These are phyloP conservation scores for Gracilariopsis chorda DNA, from an alignment of 23 red algal genomes.

Conservation along the genomic window DNA sequence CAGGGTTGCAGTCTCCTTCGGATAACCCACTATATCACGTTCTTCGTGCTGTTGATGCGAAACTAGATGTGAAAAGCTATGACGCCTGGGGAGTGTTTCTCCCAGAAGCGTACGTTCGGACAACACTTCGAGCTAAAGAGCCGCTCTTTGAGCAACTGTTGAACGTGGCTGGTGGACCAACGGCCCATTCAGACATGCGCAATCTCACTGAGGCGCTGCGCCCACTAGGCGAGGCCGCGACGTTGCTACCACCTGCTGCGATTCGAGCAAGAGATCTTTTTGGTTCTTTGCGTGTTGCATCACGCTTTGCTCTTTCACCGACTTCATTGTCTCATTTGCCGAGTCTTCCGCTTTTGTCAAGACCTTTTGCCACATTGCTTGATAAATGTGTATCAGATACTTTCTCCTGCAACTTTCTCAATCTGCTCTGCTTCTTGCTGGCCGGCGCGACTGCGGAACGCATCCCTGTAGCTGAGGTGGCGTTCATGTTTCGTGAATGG, in stretches of 20 bases:
- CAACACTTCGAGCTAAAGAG: background rate
- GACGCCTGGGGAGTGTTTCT: constrained; percentile 53
- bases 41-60: constrained; percentile 30
- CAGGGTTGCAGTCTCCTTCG: constrained; percentile 48
- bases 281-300: constrained; percentile 42
- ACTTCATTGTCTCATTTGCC: background rate
- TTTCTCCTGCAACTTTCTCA: constrained; percentile 65
- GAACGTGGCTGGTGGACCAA: background rate
- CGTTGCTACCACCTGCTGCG: constrained; percentile 46
- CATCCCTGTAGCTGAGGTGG: constrained; percentile 80
- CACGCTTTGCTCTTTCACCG: background rate
- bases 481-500: constrained; percentile 79
- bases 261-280: constrained; percentile 39
- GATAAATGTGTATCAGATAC: constrained; percentile 44
- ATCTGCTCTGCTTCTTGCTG: constrained; percentile 87
- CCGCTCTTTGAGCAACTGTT: constrained; percentile 41
- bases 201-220: constrained; percentile 21
- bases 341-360: constrained; percentile 9
- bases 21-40: constrained; percentile 58
- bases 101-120: constrained; percentile 13
- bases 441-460: constrained; percentile 51
- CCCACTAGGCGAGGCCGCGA: constrained; percentile 21
- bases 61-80: constrained; percentile 30
- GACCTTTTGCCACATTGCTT: constrained; percentile 56
- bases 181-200: background rate